Conservation (phyloP, 2,329 filamentous ascomycete genomes). For the Alternaria gansuensis region DNA sequence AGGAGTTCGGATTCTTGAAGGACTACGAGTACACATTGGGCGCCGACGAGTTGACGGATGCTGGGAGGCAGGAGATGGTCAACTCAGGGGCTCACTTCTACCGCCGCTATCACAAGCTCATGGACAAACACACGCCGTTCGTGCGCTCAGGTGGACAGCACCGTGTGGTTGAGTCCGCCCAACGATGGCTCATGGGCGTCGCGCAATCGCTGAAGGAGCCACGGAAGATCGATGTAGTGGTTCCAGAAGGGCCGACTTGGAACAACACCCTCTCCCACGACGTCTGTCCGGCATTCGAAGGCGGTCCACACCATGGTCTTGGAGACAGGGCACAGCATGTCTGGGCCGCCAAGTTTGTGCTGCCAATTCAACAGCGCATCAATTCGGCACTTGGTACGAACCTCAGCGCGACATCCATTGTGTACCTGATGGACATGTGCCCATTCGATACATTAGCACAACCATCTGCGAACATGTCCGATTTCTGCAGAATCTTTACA, state of each 20-base stretch:
- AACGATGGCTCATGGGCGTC: constrained; percentile 79
- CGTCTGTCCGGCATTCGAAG: constrained; percentile 75
- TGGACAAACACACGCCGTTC: constrained; percentile 69
- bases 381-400: constrained; percentile 75
- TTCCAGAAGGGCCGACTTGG: constrained; percentile 70
- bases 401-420: constrained; percentile 68
- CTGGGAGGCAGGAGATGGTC: constrained; percentile 74
- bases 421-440: constrained; percentile 87
- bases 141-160: constrained; percentile 74
- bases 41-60: constrained; percentile 72
- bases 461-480: constrained; percentile 64
- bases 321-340: constrained; percentile 61
- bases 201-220: constrained; percentile 63
- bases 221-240: constrained; percentile 62
- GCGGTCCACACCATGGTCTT: constrained; percentile 61
- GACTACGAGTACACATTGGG: constrained; percentile 76
- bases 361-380: constrained; percentile 72
- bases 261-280: constrained; percentile 87
- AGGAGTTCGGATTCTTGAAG: constrained; percentile 73
- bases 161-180: constrained; percentile 77
- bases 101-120: constrained; percentile 72
- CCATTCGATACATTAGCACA: constrained; percentile 79
- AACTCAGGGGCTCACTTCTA: constrained; percentile 82
- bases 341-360: constrained; percentile 72
- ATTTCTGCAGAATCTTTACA: constrained; percentile 80